Conservation (phyloP, 2,329 filamentous ascomycete species). For the Aspergillus alliaceus region DNA sequence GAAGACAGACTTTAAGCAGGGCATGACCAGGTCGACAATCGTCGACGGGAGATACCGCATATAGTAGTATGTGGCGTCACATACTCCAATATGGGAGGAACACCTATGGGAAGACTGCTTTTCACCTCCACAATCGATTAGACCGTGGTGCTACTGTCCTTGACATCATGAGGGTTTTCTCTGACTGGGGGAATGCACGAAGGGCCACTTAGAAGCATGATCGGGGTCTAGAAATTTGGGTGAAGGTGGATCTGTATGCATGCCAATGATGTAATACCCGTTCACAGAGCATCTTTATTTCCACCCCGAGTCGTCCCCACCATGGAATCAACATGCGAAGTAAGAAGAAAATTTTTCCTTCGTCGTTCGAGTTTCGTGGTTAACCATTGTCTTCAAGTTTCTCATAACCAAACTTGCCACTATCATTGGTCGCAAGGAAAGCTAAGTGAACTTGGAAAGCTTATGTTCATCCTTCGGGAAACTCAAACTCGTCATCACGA, state of each 20-base stretch:
- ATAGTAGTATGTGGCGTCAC: background rate
- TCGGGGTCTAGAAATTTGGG: background rate
- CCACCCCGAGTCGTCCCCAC: background rate
- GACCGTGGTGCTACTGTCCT: background rate
- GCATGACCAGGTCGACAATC: background rate
- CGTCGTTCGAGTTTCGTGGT: too few species aligned
- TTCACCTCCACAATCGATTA: background rate
- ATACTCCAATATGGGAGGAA: background rate
- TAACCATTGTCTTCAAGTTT: background rate
- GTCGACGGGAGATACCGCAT: background rate
- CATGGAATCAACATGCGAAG: background rate
- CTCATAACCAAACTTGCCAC: background rate
- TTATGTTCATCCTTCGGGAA: background rate
- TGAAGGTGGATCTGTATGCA: background rate
- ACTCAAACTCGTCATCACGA: background rate
- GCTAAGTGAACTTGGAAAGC: background rate
- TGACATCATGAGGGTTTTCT: background rate
- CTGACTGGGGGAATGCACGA: background rate
- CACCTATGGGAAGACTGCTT: background rate
- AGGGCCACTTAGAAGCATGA: background rate
- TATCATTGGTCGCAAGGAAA: background rate
- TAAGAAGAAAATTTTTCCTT: too few species aligned
- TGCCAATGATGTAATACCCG: background rate
- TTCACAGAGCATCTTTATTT: background rate
- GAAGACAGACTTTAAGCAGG: background rate